These are phyloP conservation scores for Samsoniella hepiali DNA, from an alignment of 2,329 filamentous ascomycete species.

Conservation along the genomic window DNA sequence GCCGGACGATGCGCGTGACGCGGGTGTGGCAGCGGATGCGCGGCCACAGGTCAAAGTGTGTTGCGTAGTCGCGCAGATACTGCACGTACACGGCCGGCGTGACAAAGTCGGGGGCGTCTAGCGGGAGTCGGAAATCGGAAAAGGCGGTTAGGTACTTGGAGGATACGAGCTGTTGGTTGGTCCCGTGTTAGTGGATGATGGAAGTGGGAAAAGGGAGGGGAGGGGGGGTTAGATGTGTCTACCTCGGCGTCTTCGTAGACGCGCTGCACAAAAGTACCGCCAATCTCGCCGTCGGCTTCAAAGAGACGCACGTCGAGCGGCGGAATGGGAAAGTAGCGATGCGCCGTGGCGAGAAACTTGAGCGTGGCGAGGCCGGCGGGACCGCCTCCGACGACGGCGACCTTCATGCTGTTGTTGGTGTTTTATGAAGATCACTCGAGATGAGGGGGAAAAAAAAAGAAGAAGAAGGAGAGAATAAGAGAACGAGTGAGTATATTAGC, in stretches of 20 bases:
- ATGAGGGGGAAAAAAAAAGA: neutral
- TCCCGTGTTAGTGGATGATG: neutral
- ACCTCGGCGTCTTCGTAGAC: slow-evolving; percentile 48
- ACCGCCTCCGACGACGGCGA: slow-evolving; percentile 44
- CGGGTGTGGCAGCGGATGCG: slow-evolving; percentile 35
- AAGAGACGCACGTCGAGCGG: slow-evolving; percentile 43
- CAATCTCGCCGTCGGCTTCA: slow-evolving; percentile 41
- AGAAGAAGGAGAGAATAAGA: too few relatives aligned
- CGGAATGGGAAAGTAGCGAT: slow-evolving; percentile 35
- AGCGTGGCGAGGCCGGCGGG: slow-evolving; percentile 41
- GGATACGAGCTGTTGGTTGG: slow-evolving; percentile 38
- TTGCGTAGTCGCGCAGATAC: slow-evolving; percentile 42
- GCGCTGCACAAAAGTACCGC: slow-evolving; percentile 46
- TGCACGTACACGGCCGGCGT: slow-evolving; percentile 37
- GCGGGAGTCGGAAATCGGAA: slow-evolving; percentile 45
- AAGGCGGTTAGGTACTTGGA: slow-evolving; percentile 50
- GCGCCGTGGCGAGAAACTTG: slow-evolving; percentile 38
- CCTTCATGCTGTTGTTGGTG: slow-evolving; percentile 29
- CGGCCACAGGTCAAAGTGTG: slow-evolving; percentile 36
- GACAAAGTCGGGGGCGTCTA: slow-evolving; percentile 43
- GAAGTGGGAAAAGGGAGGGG: neutral
- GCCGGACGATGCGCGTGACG: slow-evolving; percentile 29
- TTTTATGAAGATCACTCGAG: too few relatives aligned
- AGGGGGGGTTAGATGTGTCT: neutral
- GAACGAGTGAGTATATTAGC: too few relatives aligned